Conservation (phyloP, 2,329 filamentous ascomycete genomes). For the Ophiostoma sp. region DNA sequence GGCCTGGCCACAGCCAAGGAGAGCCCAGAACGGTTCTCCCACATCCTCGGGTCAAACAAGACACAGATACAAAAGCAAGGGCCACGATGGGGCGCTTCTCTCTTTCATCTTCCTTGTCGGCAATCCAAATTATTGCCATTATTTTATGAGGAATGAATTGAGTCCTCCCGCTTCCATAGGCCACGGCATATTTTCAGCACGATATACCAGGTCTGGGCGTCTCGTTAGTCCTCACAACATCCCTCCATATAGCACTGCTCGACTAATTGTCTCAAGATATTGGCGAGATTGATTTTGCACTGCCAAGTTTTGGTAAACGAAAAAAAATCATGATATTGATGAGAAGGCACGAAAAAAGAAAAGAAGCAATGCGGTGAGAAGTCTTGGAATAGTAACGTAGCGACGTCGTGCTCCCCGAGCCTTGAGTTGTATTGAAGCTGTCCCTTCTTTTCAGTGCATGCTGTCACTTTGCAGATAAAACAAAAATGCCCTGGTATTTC, state of each 20-base stretch:
- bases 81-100: not conserved
- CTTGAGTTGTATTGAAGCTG: not conserved
- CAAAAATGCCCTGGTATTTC: not conserved
- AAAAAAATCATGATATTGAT: not conserved
- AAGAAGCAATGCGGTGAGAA: not conserved
- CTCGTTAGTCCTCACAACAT: not conserved
- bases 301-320: not conserved
- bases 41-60: constrained; percentile 6
- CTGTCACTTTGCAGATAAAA: not conserved
- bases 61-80: not conserved
- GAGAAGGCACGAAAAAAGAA: not conserved
- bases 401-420: not conserved
- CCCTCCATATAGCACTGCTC: not conserved
- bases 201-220: not conserved
- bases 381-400: not conserved
- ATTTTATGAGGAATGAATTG: not conserved
- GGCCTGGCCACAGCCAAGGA: constrained; percentile 3
- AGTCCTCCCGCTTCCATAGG: not conserved
- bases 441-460: not conserved
- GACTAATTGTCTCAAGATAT: not conserved
- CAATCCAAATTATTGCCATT: not conserved
- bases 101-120: not conserved
- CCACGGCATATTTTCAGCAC: not conserved
- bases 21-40: not conserved
- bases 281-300: not conserved